These are phyloP conservation scores for Starmerella lactis-condensi DNA, from an alignment of 805 yeast species.

Conservation along the genomic window DNA sequence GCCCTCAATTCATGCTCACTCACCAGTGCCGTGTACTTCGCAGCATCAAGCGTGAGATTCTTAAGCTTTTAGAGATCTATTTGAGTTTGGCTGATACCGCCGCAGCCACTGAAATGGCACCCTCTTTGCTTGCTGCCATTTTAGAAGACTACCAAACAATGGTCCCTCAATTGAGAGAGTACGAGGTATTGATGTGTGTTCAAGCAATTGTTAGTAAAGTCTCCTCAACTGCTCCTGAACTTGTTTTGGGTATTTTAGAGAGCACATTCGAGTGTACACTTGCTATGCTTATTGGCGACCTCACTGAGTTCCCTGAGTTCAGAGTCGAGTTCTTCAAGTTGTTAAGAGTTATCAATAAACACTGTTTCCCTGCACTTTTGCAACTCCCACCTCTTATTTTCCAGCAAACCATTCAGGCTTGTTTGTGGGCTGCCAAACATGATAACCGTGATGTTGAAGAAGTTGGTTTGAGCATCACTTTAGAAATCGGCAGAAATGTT, in stretches of 20 bases:
- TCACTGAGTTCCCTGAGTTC: slow-evolving; percentile 93
- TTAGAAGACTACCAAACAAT: slow-evolving; percentile 74
- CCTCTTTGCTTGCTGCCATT: slow-evolving; percentile 66
- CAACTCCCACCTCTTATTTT: slow-evolving; percentile 84
- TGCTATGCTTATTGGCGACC: slow-evolving; percentile 87
- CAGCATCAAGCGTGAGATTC: slow-evolving; percentile 85
- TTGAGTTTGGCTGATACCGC: slow-evolving; percentile 69
- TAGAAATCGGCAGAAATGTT: slow-evolving; percentile 70
- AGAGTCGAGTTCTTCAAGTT: slow-evolving; percentile 89
- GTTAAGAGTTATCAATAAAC: slow-evolving; percentile 66
- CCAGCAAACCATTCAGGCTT: slow-evolving; percentile 78
- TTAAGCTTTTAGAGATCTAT: slow-evolving; percentile 75
- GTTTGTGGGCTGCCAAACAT: slow-evolving; percentile 96
- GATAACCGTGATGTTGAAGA: slow-evolving; percentile 93
- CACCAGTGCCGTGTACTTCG: slow-evolving; percentile 89
- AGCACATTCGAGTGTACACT: slow-evolving; percentile 87
- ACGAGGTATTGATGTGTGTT: slow-evolving; percentile 90
- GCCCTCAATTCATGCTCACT: slow-evolving; percentile 73
- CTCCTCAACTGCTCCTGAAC: slow-evolving; percentile 51
- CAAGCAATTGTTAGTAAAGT: slow-evolving; percentile 74
- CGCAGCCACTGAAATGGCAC: slow-evolving; percentile 64
- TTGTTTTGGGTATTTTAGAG: slow-evolving; percentile 69
- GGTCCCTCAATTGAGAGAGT: slow-evolving; percentile 94
- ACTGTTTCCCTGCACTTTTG: slow-evolving; percentile 68
- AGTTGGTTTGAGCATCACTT: slow-evolving; percentile 66